A percentile compares a stretch with the other conserved stretches of the same genome.
Evolutionary conservation across 805 yeast species (phyloP).

Genomic region (Zygotorulaspora florentina): DNA sequence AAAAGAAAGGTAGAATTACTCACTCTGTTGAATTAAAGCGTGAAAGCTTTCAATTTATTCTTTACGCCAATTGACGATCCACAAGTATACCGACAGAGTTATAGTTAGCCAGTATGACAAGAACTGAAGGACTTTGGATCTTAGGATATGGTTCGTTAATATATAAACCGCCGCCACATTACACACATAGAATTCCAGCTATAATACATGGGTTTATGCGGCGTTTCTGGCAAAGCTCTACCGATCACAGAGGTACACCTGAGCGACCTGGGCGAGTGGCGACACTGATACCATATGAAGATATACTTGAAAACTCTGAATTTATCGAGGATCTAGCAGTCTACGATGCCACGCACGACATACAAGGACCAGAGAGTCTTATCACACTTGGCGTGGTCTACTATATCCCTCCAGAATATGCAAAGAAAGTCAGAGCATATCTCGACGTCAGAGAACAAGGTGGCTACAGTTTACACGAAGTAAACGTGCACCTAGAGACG

Average conservation of each 20-base stretch:
- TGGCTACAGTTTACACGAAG: conserved; percentile 70
- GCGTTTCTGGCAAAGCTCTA: conserved; percentile 87
- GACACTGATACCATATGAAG: conserved; percentile 63
- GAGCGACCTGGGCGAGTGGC: conserved; percentile 86
- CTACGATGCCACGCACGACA: conserved; percentile 11
- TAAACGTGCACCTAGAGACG: conserved; percentile 53
- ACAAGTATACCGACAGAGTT: background rate
- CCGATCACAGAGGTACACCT: conserved; percentile 88
- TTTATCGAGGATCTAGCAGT: conserved; percentile 43
- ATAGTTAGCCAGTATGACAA: conserved; percentile 7
- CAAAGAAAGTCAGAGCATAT: conserved; percentile 57
- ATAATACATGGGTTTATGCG: conserved; percentile 70
- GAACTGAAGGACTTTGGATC: conserved; percentile 52
- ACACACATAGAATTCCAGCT: conserved; percentile 62
- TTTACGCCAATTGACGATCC: background rate
- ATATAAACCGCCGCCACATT: conserved; percentile 83
- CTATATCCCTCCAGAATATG: conserved; percentile 64
- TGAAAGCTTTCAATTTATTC: background rate
- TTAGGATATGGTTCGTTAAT: conserved; percentile 88
- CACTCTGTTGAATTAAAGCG: background rate
- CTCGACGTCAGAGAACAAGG: conserved; percentile 83
- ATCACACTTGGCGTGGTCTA: conserved; percentile 80
- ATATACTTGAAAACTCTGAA: conserved; percentile 40
- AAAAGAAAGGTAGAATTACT: background rate
- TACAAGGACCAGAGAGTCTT: conserved; percentile 39